Evolutionary conservation across 768 basidiomycete species (phyloP).

Genomic region (Trametes sanguinea): DNA sequence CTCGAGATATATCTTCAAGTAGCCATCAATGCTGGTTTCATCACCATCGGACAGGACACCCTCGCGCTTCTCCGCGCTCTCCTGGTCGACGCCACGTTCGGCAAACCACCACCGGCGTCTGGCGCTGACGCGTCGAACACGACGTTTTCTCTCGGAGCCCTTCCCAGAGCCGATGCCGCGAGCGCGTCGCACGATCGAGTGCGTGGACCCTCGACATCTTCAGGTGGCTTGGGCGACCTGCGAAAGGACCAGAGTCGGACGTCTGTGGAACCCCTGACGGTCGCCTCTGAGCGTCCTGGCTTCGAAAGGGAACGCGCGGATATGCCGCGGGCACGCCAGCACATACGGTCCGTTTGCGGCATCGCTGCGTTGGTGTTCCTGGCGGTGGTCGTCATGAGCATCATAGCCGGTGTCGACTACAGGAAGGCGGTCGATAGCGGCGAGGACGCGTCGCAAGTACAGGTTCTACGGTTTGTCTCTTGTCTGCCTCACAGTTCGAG

Average conservation of each 20-base stretch:
- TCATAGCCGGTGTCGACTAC: neutral
- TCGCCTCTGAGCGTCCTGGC: too few species aligned
- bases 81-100: conserved; percentile 4
- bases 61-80: conserved; percentile 1
- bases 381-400: neutral
- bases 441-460: neutral
- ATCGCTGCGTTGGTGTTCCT: neutral
- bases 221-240: too few species aligned
- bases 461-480: neutral
- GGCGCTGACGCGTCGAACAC: neutral
- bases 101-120: neutral
- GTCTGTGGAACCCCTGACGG: too few species aligned
- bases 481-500: neutral
- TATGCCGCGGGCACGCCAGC: neutral
- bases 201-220: too few species aligned
- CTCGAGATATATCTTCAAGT: conserved; percentile 3
- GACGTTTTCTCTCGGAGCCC: too few species aligned
- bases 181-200: too few species aligned
- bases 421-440: neutral
- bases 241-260: too few species aligned
- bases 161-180: too few species aligned
- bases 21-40: conserved; percentile 2
- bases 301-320: neutral
- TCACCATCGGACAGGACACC: conserved; percentile 9
- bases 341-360: neutral